phyloP scores from a whole-genome alignment of 202 grass and related monocot genomes.

The Zizania palustris region DNA sequence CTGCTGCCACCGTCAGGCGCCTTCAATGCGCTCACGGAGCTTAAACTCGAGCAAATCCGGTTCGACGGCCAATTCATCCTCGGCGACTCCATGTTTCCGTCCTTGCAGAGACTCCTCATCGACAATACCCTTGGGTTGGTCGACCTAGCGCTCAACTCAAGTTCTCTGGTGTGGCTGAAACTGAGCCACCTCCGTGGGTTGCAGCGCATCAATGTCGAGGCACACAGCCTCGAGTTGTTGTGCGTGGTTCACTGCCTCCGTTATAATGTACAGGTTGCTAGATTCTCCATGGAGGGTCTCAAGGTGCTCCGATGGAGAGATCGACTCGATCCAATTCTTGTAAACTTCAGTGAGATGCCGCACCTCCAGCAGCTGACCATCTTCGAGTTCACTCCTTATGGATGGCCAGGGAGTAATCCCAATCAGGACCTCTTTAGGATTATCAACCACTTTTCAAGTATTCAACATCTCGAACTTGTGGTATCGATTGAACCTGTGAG shows the following conservation, averaged over 20 bases:
- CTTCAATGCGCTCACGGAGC: neutral
- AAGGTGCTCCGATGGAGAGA: neutral
- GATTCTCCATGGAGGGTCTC: neutral
- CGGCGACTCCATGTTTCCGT: neutral
- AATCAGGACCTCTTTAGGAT: neutral
- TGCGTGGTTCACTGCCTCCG: neutral
- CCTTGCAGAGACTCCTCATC: neutral
- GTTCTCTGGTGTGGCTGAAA: neutral
- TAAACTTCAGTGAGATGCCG: neutral
- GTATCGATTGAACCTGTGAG: neutral
- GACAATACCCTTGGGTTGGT: neutral
- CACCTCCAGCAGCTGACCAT: neutral
- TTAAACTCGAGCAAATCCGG: neutral
- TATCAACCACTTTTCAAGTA: neutral
- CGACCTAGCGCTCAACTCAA: neutral
- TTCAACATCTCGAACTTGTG: neutral
- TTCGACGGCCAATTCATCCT: neutral
- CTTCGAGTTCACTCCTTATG: neutral
- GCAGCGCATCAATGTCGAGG: neutral
- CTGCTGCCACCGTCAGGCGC: neutral
- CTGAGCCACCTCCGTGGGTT: neutral
- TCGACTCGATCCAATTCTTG: accelerated
- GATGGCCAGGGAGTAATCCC: neutral
- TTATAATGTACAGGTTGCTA: no score
- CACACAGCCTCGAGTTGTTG: neutral